Evolutionary conservation across 441 rosid genomes (phyloP).

Genomic region (Gossypium schwendimanii): DNA sequence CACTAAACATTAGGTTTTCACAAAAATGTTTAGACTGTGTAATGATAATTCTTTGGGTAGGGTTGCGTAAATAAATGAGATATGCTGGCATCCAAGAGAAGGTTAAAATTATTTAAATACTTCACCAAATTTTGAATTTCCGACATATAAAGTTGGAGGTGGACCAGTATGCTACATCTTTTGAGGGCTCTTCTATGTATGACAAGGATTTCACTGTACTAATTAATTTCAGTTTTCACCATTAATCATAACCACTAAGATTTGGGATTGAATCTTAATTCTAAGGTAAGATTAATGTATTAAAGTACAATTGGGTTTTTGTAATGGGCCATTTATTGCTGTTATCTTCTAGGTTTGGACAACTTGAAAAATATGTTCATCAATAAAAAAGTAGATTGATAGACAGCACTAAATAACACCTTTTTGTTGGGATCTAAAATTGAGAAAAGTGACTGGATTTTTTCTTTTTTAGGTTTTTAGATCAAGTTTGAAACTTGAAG

Average conservation of each 20-base stretch:
- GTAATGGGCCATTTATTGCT: too few relatives aligned
- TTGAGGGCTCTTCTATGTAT: too few relatives aligned
- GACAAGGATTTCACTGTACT: too few relatives aligned
- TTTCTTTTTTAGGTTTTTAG: too few relatives aligned
- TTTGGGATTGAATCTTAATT: too few relatives aligned
- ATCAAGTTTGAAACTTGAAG: too few relatives aligned
- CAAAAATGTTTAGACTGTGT: neutral
- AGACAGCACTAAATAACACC: neutral
- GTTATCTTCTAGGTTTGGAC: neutral
- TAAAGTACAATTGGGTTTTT: too few relatives aligned
- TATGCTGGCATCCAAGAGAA: conserved; percentile 9
- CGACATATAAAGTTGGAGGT: conserved; percentile 1
- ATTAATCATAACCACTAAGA: too few relatives aligned
- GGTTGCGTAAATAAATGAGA: neutral
- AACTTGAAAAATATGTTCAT: neutral
- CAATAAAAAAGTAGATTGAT: neutral
- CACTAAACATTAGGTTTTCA: neutral
- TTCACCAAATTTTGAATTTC: neutral
- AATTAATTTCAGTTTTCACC: neutral
- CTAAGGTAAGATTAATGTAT: too few relatives aligned
- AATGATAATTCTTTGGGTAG: neutral
- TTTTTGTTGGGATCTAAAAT: neutral
- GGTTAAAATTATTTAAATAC: conserved; percentile 1
- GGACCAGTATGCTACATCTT: neutral
- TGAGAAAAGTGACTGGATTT: too few relatives aligned